These are phyloP conservation scores for Niveomyces coronatus DNA, from an alignment of 2,329 filamentous ascomycete species.

Conservation along the genomic window DNA sequence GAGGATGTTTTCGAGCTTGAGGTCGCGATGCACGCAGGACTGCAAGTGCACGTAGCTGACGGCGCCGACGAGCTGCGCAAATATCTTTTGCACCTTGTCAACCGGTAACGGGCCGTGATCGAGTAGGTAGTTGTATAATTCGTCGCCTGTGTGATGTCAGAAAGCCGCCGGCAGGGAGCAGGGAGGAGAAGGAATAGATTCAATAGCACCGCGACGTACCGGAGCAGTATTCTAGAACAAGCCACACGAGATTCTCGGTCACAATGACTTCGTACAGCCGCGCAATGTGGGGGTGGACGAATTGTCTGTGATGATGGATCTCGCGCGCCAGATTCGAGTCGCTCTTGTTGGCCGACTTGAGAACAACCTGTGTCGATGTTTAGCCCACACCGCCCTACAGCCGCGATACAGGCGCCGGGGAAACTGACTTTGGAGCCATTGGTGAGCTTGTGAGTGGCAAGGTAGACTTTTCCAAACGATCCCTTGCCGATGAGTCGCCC, in stretches of 20 bases:
- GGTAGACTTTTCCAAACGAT: constrained; percentile 96
- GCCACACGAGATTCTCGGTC: constrained; percentile 88
- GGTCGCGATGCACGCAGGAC: constrained; percentile 89
- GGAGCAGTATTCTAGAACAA: constrained; percentile 92
- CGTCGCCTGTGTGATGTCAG: constrained; percentile 56
- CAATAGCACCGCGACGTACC: constrained; percentile 41
- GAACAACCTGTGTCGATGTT: constrained; percentile 61
- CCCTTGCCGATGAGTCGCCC: constrained; percentile 92
- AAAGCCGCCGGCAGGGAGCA: no score
- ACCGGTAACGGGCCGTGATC: constrained; percentile 74
- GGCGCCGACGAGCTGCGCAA: constrained; percentile 88
- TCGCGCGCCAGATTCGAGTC: constrained; percentile 93
- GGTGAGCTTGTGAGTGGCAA: constrained; percentile 91
- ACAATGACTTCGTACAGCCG: constrained; percentile 97
- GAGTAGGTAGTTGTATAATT: constrained; percentile 93
- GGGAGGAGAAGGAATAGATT: no score
- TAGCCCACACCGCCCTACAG: neutral
- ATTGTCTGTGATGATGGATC: constrained; percentile 97
- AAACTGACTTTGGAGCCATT: constrained; percentile 83
- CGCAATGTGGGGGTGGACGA: constrained; percentile 94
- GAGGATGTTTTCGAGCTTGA: constrained; percentile 85
- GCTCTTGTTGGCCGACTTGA: constrained; percentile 94
- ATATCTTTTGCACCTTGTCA: constrained; percentile 87
- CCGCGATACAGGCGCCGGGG: neutral
- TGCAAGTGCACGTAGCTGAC: constrained; percentile 93